Evolutionary conservation across 768 basidiomycete genomes (phyloP).

Genomic region (Crucibulum laeve): DNA sequence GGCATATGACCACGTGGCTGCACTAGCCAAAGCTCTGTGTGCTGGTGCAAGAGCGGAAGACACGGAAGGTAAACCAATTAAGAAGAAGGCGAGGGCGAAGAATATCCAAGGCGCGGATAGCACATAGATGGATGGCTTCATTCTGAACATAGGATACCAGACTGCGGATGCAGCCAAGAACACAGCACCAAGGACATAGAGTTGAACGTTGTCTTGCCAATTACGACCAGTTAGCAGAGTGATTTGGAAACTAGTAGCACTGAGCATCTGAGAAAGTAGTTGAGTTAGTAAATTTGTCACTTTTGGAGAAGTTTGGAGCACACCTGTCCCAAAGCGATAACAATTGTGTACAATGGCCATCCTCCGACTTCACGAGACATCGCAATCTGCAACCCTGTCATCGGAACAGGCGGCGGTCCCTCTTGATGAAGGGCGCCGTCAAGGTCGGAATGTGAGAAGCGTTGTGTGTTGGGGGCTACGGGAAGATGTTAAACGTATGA

Average conservation of each 20-base stretch:
- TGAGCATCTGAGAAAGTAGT: constrained; percentile 56
- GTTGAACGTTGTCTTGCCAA: constrained; percentile 72
- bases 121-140: constrained; percentile 85
- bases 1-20: constrained; percentile 90
- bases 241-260: constrained; percentile 93
- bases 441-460: constrained; percentile 38
- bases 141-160: constrained; percentile 89
- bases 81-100: constrained; percentile 86
- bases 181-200: constrained; percentile 88
- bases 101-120: constrained; percentile 87
- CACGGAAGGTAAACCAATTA: constrained; percentile 86
- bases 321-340: constrained; percentile 82
- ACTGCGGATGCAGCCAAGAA: constrained; percentile 82
- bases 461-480: constrained; percentile 49
- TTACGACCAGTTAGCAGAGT: constrained; percentile 86
- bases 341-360: constrained; percentile 90
- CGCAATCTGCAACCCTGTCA: constrained; percentile 82
- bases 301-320: constrained; percentile 14
- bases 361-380: constrained; percentile 76
- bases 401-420: constrained; percentile 53
- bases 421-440: constrained; percentile 45
- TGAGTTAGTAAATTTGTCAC: constrained; percentile 3
- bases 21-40: constrained; percentile 65
- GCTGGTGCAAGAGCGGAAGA: constrained; percentile 50
- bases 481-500: constrained; percentile 3